Evolutionary conservation across 331 rosid species (phyloP).

Genomic region (Rosa hybrid): DNA sequence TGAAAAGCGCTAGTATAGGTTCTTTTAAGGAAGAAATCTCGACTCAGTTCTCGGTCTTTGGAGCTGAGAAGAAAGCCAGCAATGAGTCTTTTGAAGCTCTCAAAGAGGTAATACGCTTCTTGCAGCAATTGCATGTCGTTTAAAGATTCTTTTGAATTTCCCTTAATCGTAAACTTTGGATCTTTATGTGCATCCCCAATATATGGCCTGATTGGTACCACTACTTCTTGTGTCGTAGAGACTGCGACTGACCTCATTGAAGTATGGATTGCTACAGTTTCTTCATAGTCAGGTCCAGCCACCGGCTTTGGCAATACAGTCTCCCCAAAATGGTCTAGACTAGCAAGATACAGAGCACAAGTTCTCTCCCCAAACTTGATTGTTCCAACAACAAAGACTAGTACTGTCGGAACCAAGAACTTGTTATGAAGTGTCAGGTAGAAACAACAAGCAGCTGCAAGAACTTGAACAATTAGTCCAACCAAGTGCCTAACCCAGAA

Average conservation of each 20-base stretch:
- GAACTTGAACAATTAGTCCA: conserved; percentile 20
- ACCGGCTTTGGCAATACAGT: conserved; percentile 13
- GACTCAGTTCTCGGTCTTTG: conserved; percentile 17
- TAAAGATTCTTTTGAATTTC: neutral
- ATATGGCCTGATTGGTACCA: neutral
- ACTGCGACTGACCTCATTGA: neutral
- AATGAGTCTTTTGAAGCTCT: conserved; percentile 30
- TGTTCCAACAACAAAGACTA: conserved; percentile 25
- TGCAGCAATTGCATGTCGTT: neutral
- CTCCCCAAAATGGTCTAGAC: conserved; percentile 31
- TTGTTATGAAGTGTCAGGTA: conserved; percentile 12
- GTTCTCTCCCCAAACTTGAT: conserved; percentile 34
- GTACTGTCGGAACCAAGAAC: conserved; percentile 3
- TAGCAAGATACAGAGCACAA: conserved; percentile 29
- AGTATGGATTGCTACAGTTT: conserved; percentile 8
- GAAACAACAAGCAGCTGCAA: conserved; percentile 18
- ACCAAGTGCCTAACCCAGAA: conserved; percentile 34
- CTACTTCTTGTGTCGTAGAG: neutral
- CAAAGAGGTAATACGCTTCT: conserved; percentile 8
- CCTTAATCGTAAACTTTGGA: neutral
- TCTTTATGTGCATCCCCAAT: neutral
- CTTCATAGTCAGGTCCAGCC: conserved; percentile 34
- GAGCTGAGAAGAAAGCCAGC: conserved; percentile 28
- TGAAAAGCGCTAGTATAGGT: conserved; percentile 5
- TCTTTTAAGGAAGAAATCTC: conserved; percentile 13